Evolutionary conservation across 371 early-diverging fungal genomes (phyloP), one percentile per base, ranked within the genome.

Genomic region (Dichotomocladium elegans): DNA sequence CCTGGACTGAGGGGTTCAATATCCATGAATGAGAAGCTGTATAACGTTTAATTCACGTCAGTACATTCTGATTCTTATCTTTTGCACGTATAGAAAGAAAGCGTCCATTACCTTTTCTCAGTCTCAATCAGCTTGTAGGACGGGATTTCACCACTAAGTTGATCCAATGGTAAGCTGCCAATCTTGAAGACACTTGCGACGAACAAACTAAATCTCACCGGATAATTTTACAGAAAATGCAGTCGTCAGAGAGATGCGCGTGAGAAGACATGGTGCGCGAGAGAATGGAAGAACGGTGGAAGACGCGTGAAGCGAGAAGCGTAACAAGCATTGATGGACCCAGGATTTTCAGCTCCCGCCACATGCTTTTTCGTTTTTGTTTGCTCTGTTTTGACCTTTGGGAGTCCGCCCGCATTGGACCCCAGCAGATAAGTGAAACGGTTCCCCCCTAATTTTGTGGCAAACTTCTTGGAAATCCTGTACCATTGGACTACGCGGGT

Each of bases 171-270:
- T 51, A 17, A 53, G 48, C 24, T 33, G n/a, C 34, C 29, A n/a
- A 22, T 24, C 11, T 42, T 34, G 2, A 27, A 21, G 37, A 17
- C 24, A 25, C 4, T 33, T 6, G n/a, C 12, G 25, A 12, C 17
- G n/a, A 1, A 40, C 0, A 3, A 3, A 41, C 14, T 1, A 25
- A 21, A 2, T 28, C 51, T 48, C 65, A 61, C 78, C 83, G 74
- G 61, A 92, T 80, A 61, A 95, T 93, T 63, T 89, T 91, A 82
- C 96, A 95, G 64, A 95, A 95, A 59, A 94, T 69, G 79, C 96
- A 95, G 60, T 69, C 60, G 28, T 68, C 65, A 19, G 57, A 44
- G 21, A 74, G 51, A 47, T 77, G 72, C 3, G 55, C 34, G 42
- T 37, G 49, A 3, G 35, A 33, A 5, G 49, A 15, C 17, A 28